Evolutionary conservation across 768 basidiomycete genomes (phyloP).

Genomic region (Strobilomyces confusus): DNA sequence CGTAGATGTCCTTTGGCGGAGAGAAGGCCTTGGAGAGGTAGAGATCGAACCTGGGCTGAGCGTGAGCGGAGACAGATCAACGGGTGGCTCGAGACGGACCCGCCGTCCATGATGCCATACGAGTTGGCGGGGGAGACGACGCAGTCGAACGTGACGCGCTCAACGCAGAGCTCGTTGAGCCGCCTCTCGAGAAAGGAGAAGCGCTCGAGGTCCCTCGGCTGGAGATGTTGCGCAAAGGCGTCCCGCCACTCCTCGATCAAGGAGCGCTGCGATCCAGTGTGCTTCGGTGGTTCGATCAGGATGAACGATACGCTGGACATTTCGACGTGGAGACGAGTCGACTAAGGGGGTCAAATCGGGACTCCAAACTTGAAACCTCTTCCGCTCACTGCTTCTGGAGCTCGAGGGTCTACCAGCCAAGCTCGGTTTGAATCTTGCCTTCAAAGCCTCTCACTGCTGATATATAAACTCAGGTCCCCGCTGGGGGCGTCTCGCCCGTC

Average conservation of each 20-base stretch:
- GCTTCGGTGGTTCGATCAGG: background rate
- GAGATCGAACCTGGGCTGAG: background rate
- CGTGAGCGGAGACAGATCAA: background rate
- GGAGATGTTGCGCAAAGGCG: constrained; percentile 2
- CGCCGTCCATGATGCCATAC: constrained; percentile 10
- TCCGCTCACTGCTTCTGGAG: no score
- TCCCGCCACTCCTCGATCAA: constrained; percentile 1
- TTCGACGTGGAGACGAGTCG: no score
- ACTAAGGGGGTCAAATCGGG: no score
- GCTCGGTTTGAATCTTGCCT: no score
- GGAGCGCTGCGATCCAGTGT: background rate
- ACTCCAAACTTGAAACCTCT: no score
- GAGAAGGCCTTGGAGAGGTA: constrained; percentile 1
- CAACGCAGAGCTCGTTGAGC: background rate
- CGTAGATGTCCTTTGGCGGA: background rate
- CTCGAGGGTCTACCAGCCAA: no score
- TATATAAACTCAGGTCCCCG: no score
- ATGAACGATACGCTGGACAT: no score
- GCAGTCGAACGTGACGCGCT: constrained; percentile 2
- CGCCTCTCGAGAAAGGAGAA: background rate
- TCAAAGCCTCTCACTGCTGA: no score
- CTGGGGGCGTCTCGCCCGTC: no score
- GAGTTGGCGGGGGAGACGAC: constrained; percentile 7
- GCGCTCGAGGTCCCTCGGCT: constrained; percentile 1
- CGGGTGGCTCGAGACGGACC: background rate